Evolutionary conservation across 306 rosid species (phyloP).

Genomic region (Cicer arietinum): DNA sequence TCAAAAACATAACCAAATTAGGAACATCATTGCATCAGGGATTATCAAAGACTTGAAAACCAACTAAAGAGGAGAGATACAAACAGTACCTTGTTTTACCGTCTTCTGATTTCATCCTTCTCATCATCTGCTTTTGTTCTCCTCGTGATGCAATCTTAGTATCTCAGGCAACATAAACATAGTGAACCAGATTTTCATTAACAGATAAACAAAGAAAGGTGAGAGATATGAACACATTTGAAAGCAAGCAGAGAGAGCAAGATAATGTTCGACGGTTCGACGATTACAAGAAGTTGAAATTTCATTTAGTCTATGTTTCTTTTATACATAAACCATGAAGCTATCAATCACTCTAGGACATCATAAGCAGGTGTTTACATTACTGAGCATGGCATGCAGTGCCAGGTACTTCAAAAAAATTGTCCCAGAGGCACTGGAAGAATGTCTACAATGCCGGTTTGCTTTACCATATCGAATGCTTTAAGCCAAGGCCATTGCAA

Average conservation of each 20-base stretch:
- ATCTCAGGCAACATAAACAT: neutral
- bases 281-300: conserved; percentile 36
- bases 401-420: conserved; percentile 47
- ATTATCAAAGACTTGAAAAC: neutral
- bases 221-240: conserved; percentile 28
- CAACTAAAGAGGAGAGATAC: neutral
- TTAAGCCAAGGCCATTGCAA: conserved; percentile 94
- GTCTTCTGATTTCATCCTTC: neutral
- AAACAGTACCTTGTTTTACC: neutral
- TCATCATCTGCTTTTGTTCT: neutral
- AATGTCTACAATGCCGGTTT: conserved; percentile 30
- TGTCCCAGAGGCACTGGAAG: conserved; percentile 55
- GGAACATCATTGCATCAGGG: neutral
- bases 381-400: conserved; percentile 52
- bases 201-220: neutral
- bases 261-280: conserved; percentile 29
- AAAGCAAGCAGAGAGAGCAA: conserved; percentile 24
- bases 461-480: conserved; percentile 77
- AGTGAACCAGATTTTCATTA: conserved; percentile 15
- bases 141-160: neutral
- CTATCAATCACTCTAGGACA: conserved; percentile 41
- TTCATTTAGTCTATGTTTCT: conserved; percentile 25
- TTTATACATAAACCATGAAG: conserved; percentile 45
- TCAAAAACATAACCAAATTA: neutral
- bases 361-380: conserved; percentile 27